phyloP scores from a whole-genome alignment of 2,329 filamentous ascomycete species.

The Colletotrichum eleusines region DNA sequence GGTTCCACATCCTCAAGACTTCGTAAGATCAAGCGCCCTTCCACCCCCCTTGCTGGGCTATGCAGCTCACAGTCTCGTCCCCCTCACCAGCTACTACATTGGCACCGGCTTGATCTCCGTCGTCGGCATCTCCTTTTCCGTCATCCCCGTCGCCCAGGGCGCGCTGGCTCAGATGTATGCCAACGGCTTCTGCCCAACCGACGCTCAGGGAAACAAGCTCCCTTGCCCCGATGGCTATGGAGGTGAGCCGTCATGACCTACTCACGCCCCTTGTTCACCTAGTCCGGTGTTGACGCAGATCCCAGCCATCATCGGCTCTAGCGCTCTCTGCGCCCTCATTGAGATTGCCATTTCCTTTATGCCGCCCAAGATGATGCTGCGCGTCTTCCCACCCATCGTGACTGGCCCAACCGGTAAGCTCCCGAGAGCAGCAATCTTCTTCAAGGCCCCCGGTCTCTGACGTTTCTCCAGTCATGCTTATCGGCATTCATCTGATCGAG shows the following conservation, averaged over 20 bases:
- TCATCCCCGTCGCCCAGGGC: conserved; percentile 79
- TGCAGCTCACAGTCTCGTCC: conserved; percentile 16
- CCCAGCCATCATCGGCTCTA: conserved; percentile 78
- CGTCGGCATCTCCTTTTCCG: conserved; percentile 82
- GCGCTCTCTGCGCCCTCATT: conserved; percentile 72
- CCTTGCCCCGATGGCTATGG: conserved; percentile 84
- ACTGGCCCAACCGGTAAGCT: conserved; percentile 72
- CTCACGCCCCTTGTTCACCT: neutral
- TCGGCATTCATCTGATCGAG: conserved; percentile 79
- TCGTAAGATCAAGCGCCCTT: conserved; percentile 54
- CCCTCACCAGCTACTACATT: conserved; percentile 71
- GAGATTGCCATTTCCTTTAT: conserved; percentile 83
- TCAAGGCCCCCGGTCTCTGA: neutral
- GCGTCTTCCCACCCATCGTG: conserved; percentile 83
- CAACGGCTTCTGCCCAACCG: conserved; percentile 74
- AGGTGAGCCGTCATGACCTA: conserved; percentile 43
- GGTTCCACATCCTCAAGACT: conserved; percentile 79
- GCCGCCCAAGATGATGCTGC: conserved; percentile 75
- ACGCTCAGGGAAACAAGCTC: conserved; percentile 72
- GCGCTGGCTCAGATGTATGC: conserved; percentile 83
- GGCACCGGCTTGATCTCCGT: conserved; percentile 86
- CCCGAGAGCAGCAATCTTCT: conserved; percentile 49
- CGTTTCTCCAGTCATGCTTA: conserved; percentile 65
- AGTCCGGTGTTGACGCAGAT: neutral
- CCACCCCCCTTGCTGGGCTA: neutral